Evolutionary conservation across 768 basidiomycete genomes (phyloP).

Genomic region (Pleurotus cornucopiae): DNA sequence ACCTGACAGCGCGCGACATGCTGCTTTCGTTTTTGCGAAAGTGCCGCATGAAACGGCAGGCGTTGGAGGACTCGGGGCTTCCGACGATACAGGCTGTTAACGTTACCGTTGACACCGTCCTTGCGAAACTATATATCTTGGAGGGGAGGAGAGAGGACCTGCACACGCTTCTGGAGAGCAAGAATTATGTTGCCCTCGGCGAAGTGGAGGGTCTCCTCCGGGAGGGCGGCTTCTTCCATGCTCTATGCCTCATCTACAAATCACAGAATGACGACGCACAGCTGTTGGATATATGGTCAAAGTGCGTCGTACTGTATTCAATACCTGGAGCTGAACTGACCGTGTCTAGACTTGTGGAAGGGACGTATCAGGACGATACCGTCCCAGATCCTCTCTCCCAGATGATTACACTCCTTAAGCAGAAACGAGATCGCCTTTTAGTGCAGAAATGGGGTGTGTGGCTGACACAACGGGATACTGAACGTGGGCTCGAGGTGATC

Average conservation of each 20-base stretch:
- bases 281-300: conserved; percentile 63
- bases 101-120: conserved; percentile 69
- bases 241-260: conserved; percentile 58
- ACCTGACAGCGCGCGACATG: conserved; percentile 70
- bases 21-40: conserved; percentile 63
- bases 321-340: background rate
- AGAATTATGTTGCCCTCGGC: conserved; percentile 48
- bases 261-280: conserved; percentile 54
- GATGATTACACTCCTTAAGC: conserved; percentile 53
- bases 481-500: conserved; percentile 66
- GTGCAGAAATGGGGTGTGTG: conserved; percentile 78
- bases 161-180: conserved; percentile 48
- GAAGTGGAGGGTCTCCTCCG: conserved; percentile 63
- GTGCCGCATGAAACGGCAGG: conserved; percentile 44
- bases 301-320: conserved; percentile 37
- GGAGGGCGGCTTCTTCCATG: conserved; percentile 49
- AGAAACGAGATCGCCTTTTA: conserved; percentile 52
- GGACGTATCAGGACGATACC: conserved; percentile 57
- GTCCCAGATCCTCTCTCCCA: conserved; percentile 60
- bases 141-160: conserved; percentile 60
- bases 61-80: conserved; percentile 22
- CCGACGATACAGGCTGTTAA: conserved; percentile 10
- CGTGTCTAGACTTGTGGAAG: conserved; percentile 56
- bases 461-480: conserved; percentile 66
- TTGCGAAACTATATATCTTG: conserved; percentile 69